Evolutionary conservation across 805 yeast species (phyloP).

Genomic region (Sugiyamaella mastotermitis): DNA sequence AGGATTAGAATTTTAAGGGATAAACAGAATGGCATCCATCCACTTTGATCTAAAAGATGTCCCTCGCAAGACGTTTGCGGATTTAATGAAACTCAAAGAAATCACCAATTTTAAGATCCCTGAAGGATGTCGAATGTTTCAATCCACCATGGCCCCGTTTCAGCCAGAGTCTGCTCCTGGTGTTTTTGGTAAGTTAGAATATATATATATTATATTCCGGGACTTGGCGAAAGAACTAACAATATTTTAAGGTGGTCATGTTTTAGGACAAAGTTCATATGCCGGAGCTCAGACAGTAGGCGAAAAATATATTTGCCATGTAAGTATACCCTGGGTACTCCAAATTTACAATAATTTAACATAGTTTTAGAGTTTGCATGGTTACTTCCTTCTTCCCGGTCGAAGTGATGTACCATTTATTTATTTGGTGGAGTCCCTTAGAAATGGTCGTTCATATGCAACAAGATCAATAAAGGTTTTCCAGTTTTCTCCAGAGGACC

Average conservation of each 20-base stretch:
- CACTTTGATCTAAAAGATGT: conserved; percentile 12
- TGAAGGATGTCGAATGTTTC: conserved; percentile 14
- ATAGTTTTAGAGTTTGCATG: conserved; percentile 22
- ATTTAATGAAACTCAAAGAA: conserved; percentile 16
- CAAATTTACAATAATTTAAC: not conserved
- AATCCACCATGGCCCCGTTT: conserved; percentile 21
- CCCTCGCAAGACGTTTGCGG: conserved; percentile 16
- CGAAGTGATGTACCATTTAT: conserved; percentile 24
- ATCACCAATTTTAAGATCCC: conserved; percentile 13
- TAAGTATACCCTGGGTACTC: conserved; percentile 3
- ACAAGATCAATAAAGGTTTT: conserved; percentile 24
- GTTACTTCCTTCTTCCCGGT: conserved; percentile 27
- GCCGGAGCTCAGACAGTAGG: conserved; percentile 23
- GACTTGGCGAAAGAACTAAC: not conserved
- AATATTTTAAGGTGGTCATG: conserved; percentile 23
- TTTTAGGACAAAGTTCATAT: conserved; percentile 23
- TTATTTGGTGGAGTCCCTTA: conserved; percentile 22
- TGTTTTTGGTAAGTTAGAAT: conserved; percentile 19
- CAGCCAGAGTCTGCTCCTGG: conserved; percentile 23
- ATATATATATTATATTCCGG: not conserved
- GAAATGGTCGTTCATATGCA: conserved; percentile 25
- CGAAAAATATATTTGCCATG: conserved; percentile 18
- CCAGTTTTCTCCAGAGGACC: conserved; percentile 21
- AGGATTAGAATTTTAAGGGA: not conserved
- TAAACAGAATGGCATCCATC: not conserved